Evolutionary conservation across 2,329 filamentous ascomycete genomes (phyloP).

Genomic region (Hypoxylon sp.): DNA sequence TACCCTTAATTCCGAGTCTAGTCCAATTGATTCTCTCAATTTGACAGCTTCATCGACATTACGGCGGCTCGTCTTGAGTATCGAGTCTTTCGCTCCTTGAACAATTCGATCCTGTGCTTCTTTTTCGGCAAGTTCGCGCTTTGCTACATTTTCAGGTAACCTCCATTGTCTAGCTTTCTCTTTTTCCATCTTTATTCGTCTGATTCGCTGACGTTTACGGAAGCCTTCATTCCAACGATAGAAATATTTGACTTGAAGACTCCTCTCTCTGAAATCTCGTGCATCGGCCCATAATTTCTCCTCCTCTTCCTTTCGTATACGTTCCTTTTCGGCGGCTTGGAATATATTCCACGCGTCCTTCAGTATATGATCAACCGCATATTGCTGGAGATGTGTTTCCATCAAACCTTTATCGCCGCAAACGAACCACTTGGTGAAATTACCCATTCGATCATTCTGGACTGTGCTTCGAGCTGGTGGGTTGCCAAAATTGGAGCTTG

Average conservation of each 20-base stretch:
- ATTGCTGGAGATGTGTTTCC: constrained; percentile 63
- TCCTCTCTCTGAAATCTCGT: constrained; percentile 64
- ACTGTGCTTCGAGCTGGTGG: constrained; percentile 26
- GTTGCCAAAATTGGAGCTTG: neutral
- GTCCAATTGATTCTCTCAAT: constrained; percentile 44
- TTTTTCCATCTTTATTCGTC: constrained; percentile 67
- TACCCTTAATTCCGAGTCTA: constrained; percentile 23
- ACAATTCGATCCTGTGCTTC: constrained; percentile 43
- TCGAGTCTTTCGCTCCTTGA: constrained; percentile 47
- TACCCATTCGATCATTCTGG: constrained; percentile 61
- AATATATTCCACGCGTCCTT: constrained; percentile 60
- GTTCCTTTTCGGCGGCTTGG: constrained; percentile 59
- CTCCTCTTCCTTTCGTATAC: constrained; percentile 64
- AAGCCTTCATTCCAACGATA: constrained; percentile 69
- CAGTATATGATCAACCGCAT: constrained; percentile 63
- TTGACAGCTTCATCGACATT: constrained; percentile 41
- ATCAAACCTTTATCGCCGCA: constrained; percentile 68
- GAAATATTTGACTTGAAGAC: constrained; percentile 68
- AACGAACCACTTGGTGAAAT: constrained; percentile 70
- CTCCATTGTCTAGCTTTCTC: constrained; percentile 66
- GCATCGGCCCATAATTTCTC: constrained; percentile 63
- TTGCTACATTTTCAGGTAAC: constrained; percentile 49
- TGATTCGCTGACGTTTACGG: constrained; percentile 63
- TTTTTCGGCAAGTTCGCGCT: constrained; percentile 48
- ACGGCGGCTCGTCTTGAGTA: constrained; percentile 44